Evolutionary conservation across 129 eudicot genomes (phyloP).

Genomic region (Flaveria ramosissima): DNA sequence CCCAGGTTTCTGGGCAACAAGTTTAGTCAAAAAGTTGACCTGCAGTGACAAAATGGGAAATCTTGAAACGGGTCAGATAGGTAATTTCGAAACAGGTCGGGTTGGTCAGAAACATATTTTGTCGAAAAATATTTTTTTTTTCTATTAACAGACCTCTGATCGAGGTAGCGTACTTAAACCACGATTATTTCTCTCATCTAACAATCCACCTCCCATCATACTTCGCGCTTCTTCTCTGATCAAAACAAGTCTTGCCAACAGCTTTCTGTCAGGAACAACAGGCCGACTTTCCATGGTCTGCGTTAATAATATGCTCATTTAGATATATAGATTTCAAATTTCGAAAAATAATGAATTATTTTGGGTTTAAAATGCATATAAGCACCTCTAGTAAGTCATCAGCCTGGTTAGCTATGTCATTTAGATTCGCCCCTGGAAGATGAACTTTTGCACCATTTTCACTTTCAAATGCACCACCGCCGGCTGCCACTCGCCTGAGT

Average conservation of each 20-base stretch:
- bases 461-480: slow-evolving; percentile 91
- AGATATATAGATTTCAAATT: background rate
- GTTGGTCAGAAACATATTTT: background rate
- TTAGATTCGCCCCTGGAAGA: slow-evolving; percentile 95
- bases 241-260: slow-evolving; percentile 91
- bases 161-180: slow-evolving; percentile 88
- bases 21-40: slow-evolving; percentile 88
- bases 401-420: slow-evolving; percentile 97
- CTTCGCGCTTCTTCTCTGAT: slow-evolving; percentile 98
- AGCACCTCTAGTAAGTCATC: slow-evolving; percentile 91
- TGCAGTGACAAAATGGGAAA: slow-evolving; percentile 28
- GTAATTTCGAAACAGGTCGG: background rate
- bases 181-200: slow-evolving; percentile 93
- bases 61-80: background rate
- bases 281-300: slow-evolving; percentile 94
- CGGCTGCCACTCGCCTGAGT: slow-evolving; percentile 94
- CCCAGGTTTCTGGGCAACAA: slow-evolving; percentile 85
- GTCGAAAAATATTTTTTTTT: background rate
- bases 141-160: slow-evolving; percentile 69
- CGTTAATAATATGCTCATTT: slow-evolving; percentile 1
- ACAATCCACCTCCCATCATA: slow-evolving; percentile 99
- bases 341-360: background rate
- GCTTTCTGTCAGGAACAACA: slow-evolving; percentile 86
- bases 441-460: slow-evolving; percentile 87
- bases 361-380: background rate